Evolutionary conservation across 306 rosid species (phyloP).

Genomic region (cucumber (Cucumis sativus)): DNA sequence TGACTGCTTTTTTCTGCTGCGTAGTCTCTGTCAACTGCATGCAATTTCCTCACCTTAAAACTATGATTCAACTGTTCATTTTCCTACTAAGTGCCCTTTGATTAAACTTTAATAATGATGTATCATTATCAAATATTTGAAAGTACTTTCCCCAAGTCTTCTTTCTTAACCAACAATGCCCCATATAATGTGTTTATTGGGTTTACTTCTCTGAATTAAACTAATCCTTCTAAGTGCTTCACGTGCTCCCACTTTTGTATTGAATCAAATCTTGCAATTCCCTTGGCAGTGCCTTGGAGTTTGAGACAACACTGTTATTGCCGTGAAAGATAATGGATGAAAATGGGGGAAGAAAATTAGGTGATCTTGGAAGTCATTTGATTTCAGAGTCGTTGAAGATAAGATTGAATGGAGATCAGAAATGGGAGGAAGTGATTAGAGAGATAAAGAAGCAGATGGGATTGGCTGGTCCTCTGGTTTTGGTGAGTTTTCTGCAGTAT

Average conservation of each 20-base stretch:
- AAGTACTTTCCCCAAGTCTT: not conserved
- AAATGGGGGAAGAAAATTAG: not conserved
- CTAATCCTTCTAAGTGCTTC: not conserved
- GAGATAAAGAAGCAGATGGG: conserved; percentile 14
- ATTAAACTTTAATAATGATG: not conserved
- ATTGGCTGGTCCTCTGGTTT: conserved; percentile 15
- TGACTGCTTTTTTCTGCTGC: not conserved
- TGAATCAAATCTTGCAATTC: not conserved
- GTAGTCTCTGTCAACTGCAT: not conserved
- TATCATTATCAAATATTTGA: not conserved
- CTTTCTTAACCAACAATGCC: not conserved
- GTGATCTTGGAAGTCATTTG: not conserved
- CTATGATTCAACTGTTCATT: not conserved
- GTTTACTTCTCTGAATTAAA: not conserved
- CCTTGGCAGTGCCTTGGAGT: not conserved
- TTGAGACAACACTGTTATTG: too few species aligned
- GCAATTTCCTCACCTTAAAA: not conserved
- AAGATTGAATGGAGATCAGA: not conserved
- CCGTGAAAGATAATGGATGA: not conserved
- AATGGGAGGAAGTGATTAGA: not conserved
- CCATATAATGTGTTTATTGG: not conserved
- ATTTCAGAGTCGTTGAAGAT: not conserved
- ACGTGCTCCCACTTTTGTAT: not conserved
- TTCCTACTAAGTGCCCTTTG: too few species aligned
- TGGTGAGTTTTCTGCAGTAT: conserved; percentile 11